Evolutionary conservation across 371 early-diverging fungal genomes (phyloP), one percentile per base, ranked within the genome.

Genomic region (Mucor lusitanicus): DNA sequence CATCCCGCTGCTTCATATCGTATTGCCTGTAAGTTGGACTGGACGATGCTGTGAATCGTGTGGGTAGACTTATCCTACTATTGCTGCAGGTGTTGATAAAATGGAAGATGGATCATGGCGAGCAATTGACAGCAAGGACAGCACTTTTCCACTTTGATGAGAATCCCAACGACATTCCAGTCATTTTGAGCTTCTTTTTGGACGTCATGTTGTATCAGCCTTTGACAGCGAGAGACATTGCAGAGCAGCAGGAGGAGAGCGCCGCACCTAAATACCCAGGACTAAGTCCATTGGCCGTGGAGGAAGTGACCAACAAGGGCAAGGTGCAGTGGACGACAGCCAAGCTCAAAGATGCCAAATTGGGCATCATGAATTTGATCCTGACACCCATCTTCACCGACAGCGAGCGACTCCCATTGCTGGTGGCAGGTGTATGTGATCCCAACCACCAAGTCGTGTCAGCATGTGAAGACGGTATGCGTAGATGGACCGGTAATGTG

Each of bases 391-490:
- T 78, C 3, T 85, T 83, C 27, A 79, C 79, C 0, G 82, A 80
- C 40, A 74, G 77, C 17, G 84, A 84, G 40, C 78, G 91, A 21
- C 85, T 91, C 46, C 70, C 84, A 21, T 79, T 93, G 0, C 77
- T 91, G 12, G 72, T 91, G 23, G 84, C 80, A 13, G 92, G 88
- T 39, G 74, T 87, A 1, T 86, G 86, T 57, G 93, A 93, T 73
- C 67, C 88, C 0, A 85, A 89, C 61, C 84, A 90, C 68, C 88
- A 91, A 55, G 86, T 91, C 1, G 70, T 83, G 2, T 76, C 82
- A n/a, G 84, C 85, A 30, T 88, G 91, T 35, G 93, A 94, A 61
- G 91, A 92, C 68, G 95, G 90, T 7, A 61, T 93, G 53, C 83
- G 86, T 55, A 76, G 86, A 21, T 82, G 82, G 82, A 77, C 79